These are phyloP conservation scores for Apiospora sp. DNA, from an alignment of 2,329 filamentous ascomycete species.

Conservation along the genomic window DNA sequence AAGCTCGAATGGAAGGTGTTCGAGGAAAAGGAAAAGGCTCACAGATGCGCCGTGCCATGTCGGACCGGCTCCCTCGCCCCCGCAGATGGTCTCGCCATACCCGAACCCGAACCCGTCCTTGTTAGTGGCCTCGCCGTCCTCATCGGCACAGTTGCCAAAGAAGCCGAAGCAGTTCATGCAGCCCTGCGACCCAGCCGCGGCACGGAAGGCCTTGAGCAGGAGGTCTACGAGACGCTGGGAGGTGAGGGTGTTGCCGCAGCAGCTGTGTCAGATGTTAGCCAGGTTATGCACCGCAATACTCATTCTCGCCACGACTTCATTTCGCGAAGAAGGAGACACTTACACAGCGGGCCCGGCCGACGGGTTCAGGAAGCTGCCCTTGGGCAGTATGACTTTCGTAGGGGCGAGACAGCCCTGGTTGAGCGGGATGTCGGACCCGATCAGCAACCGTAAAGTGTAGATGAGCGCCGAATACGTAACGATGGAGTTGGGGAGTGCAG, in stretches of 20 bases:
- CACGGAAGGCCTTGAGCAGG: slow-evolving; percentile 36
- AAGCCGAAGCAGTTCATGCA: slow-evolving; percentile 74
- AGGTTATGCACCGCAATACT: too few relatives aligned
- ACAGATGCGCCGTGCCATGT: slow-evolving; percentile 70
- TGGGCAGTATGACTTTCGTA: slow-evolving; percentile 33
- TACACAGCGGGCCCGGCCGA: slow-evolving; percentile 33
- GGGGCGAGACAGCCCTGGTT: slow-evolving; percentile 73
- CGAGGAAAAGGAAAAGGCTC: background rate
- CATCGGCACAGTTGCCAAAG: slow-evolving; percentile 71
- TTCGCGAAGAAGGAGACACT: background rate
- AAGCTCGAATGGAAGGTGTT: background rate
- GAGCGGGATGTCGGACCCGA: slow-evolving; percentile 75
- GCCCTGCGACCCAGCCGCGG: slow-evolving; percentile 72
- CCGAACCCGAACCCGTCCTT: slow-evolving; percentile 62
- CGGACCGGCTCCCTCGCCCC: slow-evolving; percentile 73
- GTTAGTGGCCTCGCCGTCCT: slow-evolving; percentile 27
- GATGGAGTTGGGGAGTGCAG: too few relatives aligned
- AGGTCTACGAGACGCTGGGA: slow-evolving; percentile 35
- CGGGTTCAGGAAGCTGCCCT: slow-evolving; percentile 43
- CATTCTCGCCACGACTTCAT: background rate
- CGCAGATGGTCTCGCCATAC: slow-evolving; percentile 79
- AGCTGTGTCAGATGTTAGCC: slow-evolving; percentile 23
- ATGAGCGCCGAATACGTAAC: slow-evolving; percentile 42
- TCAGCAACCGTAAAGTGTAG: slow-evolving; percentile 62
- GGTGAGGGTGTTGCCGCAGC: slow-evolving; percentile 33